Evolutionary conservation across 108 stramenopile species (phyloP), one percentile per base, ranked within the genome.

Genomic region (Stephanodiscus triporus): DNA sequence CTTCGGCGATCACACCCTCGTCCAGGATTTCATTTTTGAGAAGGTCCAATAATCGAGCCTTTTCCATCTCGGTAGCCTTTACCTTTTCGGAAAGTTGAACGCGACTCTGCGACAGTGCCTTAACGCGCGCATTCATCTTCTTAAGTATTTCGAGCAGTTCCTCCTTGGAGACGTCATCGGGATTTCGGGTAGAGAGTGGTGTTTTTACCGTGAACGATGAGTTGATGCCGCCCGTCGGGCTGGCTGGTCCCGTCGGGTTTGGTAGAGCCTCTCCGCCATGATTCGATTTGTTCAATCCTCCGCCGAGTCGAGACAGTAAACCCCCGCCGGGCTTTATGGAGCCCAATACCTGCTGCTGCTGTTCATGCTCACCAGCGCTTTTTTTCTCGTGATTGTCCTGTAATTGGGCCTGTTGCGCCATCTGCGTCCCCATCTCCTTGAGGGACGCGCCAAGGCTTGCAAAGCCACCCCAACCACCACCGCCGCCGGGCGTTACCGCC

Each of bases 91-190:
- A 68, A 34, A 95, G 60, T 81, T 90, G 90, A 3, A 70, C 65
- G 9, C 89, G 77, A 13, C 82, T 51, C 1, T 59, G 65, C 36
- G 82, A 69, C 13, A 91, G 49, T 9, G 90, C 89, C 72, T 92
- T 95, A 76, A 95, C 85, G 50, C 89, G 82, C 67, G 89, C 85
- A 80, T 90, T 91, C 89, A 92, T 90, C 54, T 92, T 92, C 62
- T 81, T 82, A 51, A 95, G 83, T 10, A 92, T 84, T 51, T 90
- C 90, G 23, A 95, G 54, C 20, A 95, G 73, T 67, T 95, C 91
- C 59, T 87, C 89, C 75, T 90, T 92, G 68, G 83, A 74, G 13
- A 85, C 80, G 45, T 76, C 75, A 19, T 77, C 70, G 22, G 80
- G 79, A 27, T 61, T 51, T 0, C 83, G 70, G 10, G 75, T 67